A percentile compares a stretch with the other conserved stretches of the same genome.
These are phyloP conservation scores for Escallonia rubra DNA, from an alignment of 129 eudicot species.

Conservation along the genomic window DNA sequence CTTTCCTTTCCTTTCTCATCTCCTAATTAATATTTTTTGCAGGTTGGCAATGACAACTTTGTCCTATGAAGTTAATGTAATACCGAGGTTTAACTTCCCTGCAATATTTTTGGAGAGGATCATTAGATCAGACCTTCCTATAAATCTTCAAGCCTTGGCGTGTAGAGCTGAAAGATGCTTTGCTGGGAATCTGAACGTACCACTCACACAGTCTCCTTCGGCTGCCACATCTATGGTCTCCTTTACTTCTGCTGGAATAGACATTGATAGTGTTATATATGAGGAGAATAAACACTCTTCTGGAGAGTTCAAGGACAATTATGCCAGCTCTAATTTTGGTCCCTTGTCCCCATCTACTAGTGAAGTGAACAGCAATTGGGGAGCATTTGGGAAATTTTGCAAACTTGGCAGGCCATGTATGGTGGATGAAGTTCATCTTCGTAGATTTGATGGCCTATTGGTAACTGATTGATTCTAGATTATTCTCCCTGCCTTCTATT, in stretches of 20 bases:
- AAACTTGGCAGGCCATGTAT: conserved; percentile 60
- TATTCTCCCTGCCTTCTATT: conserved; percentile 11
- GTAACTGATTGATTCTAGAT: conserved; percentile 36
- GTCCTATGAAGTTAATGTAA: conserved; percentile 87
- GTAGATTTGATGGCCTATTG: conserved; percentile 95
- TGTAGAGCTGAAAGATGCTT: conserved; percentile 73
- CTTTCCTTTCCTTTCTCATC: not conserved
- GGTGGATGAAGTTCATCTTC: conserved; percentile 94
- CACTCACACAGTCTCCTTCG: conserved; percentile 18
- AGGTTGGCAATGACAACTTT: conserved; percentile 59
- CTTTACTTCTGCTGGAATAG: conserved; percentile 14
- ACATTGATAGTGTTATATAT: conserved; percentile 25
- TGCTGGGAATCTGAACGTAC: conserved; percentile 43
- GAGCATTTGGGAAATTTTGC: conserved; percentile 80
- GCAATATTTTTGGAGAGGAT: conserved; percentile 92
- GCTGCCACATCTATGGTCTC: conserved; percentile 23
- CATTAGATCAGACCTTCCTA: conserved; percentile 89
- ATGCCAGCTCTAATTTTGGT: conserved; percentile 36
- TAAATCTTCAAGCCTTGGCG: conserved; percentile 95
- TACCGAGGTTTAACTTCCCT: conserved; percentile 82
- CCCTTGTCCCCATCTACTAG: conserved; percentile 44
- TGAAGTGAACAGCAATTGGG: conserved; percentile 75
- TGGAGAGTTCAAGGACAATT: conserved; percentile 36
- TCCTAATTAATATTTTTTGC: conserved; percentile 12
- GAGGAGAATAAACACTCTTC: conserved; percentile 30